Conservation (phyloP, 495 filamentous ascomycete genomes). For the Daldinia childiae region DNA sequence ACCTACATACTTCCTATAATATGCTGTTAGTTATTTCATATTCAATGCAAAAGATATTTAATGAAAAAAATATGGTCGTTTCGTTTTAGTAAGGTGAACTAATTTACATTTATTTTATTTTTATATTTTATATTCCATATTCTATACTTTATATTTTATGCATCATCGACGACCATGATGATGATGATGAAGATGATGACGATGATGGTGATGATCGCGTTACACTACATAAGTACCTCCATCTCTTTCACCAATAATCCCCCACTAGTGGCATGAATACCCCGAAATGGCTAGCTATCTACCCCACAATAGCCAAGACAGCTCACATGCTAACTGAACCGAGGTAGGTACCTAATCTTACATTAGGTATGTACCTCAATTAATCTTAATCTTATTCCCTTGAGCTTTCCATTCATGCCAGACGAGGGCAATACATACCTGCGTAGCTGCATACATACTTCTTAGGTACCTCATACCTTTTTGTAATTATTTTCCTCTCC, state of each 20-base stretch:
- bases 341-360: constrained; percentile 15
- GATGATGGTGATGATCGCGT: neutral
- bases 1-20: too few species aligned
- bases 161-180: neutral
- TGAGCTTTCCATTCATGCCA: neutral
- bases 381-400: constrained; percentile 1
- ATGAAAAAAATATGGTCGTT: neutral
- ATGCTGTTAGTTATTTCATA: neutral
- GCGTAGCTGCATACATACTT: too few species aligned
- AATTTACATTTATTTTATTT: neutral
- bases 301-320: constrained; percentile 20
- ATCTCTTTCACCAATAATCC: neutral
- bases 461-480: too few species aligned
- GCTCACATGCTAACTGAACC: constrained; percentile 33
- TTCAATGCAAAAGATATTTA: neutral
- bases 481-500: neutral
- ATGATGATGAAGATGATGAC: constrained; percentile 1
- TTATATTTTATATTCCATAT: too few species aligned
- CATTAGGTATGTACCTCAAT: too few species aligned
- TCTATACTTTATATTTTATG: too few species aligned
- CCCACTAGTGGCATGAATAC: neutral
- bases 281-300: constrained; percentile 1
- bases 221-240: neutral
- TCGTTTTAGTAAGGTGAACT: too few species aligned
- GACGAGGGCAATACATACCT: neutral